Conservation (phyloP, 805 yeast species). For the Peterozyma toletana region DNA sequence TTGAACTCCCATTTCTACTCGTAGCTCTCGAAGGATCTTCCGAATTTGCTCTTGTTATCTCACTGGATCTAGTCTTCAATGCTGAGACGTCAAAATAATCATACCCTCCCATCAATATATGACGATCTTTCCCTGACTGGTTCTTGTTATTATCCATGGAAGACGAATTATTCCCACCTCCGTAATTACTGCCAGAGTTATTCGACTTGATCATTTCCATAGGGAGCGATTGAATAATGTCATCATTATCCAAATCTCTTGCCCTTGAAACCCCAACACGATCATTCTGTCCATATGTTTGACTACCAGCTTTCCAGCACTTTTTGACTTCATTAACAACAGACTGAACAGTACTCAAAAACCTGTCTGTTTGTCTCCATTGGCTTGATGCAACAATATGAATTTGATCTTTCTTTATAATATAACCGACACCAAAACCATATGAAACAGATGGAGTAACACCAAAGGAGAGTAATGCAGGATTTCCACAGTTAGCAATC, state of each 20-base stretch:
- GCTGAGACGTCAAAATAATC: conserved; percentile 56
- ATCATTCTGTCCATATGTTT: neutral
- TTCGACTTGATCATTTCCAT: conserved; percentile 23
- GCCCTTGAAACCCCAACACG: conserved; percentile 7
- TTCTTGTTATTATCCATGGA: neutral
- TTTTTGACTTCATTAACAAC: conserved; percentile 39
- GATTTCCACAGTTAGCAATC: conserved; percentile 54
- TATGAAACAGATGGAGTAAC: conserved; percentile 53
- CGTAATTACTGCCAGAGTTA: conserved; percentile 11
- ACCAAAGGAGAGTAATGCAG: conserved; percentile 50
- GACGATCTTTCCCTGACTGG: conserved; percentile 9
- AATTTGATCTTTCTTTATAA: conserved; percentile 44
- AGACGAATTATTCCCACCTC: neutral
- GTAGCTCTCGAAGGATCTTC: conserved; percentile 16
- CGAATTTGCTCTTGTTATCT: conserved; percentile 7
- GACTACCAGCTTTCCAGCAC: conserved; percentile 18
- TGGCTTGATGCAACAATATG: conserved; percentile 46
- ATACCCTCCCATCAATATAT: conserved; percentile 46
- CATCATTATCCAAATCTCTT: conserved; percentile 13
- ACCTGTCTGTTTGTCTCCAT: conserved; percentile 53
- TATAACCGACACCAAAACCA: conserved; percentile 54
- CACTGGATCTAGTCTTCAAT: conserved; percentile 36
- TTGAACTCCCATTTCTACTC: conserved; percentile 18
- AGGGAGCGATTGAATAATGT: conserved; percentile 23
- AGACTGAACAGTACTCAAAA: conserved; percentile 43